A percentile compares a stretch with the other conserved stretches of the same genome.
Evolutionary conservation across 2,329 filamentous ascomycete species (phyloP).

Genomic region (Xylariales sp.): DNA sequence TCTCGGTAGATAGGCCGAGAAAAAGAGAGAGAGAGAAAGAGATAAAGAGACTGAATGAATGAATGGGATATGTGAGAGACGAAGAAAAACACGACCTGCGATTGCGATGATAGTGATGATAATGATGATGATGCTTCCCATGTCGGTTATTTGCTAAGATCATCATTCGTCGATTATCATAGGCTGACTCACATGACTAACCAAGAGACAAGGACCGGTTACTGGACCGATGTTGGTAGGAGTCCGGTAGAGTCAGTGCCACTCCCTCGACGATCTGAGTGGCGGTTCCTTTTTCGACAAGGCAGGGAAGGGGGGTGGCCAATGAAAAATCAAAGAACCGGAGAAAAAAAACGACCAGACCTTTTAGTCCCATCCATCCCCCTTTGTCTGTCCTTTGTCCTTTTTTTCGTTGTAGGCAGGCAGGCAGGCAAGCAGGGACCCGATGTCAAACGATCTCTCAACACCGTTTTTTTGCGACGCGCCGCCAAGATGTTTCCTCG

Average conservation of each 20-base stretch:
- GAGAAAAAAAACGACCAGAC: too few relatives aligned
- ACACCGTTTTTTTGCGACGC: constrained; percentile 21
- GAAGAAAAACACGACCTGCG: neutral
- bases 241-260: constrained; percentile 21
- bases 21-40: too few relatives aligned
- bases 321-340: too few relatives aligned
- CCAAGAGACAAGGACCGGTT: constrained; percentile 12
- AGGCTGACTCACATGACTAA: constrained; percentile 29
- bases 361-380: too few relatives aligned
- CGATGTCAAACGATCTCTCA: constrained; percentile 24
- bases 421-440: neutral
- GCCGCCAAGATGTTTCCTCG: constrained; percentile 25
- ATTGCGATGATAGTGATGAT: neutral
- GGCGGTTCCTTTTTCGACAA: constrained; percentile 3
- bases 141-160: constrained; percentile 34
- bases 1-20: neutral
- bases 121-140: constrained; percentile 8
- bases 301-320: neutral
- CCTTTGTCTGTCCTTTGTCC: neutral
- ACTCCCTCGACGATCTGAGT: constrained; percentile 20
- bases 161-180: constrained; percentile 22
- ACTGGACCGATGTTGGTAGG: constrained; percentile 14
- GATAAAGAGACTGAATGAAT: too few relatives aligned
- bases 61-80: neutral
- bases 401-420: too few relatives aligned